Evolutionary conservation across 768 basidiomycete genomes (phyloP).

Genomic region (Russula griseocarnosa): DNA sequence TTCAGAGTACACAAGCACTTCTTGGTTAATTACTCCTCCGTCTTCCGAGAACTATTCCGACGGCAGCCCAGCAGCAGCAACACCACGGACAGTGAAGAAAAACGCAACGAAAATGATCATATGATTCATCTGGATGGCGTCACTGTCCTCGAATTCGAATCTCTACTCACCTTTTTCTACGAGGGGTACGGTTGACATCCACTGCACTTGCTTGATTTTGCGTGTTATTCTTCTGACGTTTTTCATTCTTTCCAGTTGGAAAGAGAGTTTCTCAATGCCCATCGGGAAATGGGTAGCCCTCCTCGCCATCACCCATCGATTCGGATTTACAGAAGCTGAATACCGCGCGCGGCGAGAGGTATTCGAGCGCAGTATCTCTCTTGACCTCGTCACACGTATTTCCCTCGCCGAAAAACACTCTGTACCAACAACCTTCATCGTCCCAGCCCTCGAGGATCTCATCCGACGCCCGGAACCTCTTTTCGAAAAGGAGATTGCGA

Average conservation of each 20-base stretch:
- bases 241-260: not conserved
- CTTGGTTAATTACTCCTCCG: not conserved
- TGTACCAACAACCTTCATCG: not conserved
- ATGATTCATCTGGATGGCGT: not conserved
- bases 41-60: not conserved
- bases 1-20: conserved; percentile 12
- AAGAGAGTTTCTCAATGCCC: conserved; percentile 3
- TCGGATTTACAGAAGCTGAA: conserved; percentile 8
- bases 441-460: conserved; percentile 1
- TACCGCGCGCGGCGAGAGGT: conserved; percentile 12
- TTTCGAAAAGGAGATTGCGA: not conserved
- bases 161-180: conserved; percentile 9
- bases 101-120: not conserved
- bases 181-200: conserved; percentile 1
- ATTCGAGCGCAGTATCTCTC: not conserved
- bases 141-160: conserved; percentile 2
- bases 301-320: conserved; percentile 11
- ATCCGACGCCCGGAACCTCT: not conserved
- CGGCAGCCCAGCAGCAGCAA: not conserved
- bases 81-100: not conserved
- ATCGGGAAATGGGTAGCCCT: conserved; percentile 5
- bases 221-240: not conserved
- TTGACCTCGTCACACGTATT: not conserved
- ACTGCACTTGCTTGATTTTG: not conserved
- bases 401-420: not conserved